phyloP scores from a whole-genome alignment of 1,284 basidiomycete species.

The Dichomitus squalens region DNA sequence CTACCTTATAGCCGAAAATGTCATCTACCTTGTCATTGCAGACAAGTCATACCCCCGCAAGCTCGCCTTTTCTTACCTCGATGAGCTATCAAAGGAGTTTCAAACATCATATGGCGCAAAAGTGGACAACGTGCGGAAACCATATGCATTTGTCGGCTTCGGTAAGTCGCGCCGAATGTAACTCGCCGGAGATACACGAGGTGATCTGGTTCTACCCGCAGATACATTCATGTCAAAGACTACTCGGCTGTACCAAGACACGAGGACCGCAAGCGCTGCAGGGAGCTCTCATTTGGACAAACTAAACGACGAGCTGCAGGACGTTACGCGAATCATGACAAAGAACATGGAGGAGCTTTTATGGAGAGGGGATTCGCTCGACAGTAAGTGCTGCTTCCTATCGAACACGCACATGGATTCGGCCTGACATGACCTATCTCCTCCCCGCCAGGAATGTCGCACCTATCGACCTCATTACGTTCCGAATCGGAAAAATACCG shows the following conservation, averaged over 20 bases:
- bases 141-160: slow-evolving; percentile 96
- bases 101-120: slow-evolving; percentile 87
- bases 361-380: slow-evolving; percentile 96
- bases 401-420: neutral
- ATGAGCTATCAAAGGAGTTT: slow-evolving; percentile 97
- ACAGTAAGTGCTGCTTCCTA: slow-evolving; percentile 58
- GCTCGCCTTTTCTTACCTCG: slow-evolving; percentile 96
- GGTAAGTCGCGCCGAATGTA: slow-evolving; percentile 53
- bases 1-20: slow-evolving; percentile 93
- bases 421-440: neutral
- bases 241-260: slow-evolving; percentile 92
- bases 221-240: slow-evolving; percentile 99
- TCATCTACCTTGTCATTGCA: slow-evolving; percentile 94
- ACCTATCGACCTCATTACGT: slow-evolving; percentile 94
- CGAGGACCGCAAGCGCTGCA: slow-evolving; percentile 81
- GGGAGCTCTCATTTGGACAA: slow-evolving; percentile 75
- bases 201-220: neutral
- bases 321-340: slow-evolving; percentile 99
- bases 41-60: slow-evolving; percentile 98
- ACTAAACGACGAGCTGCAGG: slow-evolving; percentile 95
- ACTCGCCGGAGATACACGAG: neutral
- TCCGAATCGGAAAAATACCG: slow-evolving; percentile 98
- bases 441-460: slow-evolving; percentile 82
- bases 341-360: slow-evolving; percentile 99
- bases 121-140: slow-evolving; percentile 83